Evolutionary conservation across 164 flowering plant genomes (phyloP), one percentile per base, ranked within the genome.

Genomic region (Berberis vulgaris): DNA sequence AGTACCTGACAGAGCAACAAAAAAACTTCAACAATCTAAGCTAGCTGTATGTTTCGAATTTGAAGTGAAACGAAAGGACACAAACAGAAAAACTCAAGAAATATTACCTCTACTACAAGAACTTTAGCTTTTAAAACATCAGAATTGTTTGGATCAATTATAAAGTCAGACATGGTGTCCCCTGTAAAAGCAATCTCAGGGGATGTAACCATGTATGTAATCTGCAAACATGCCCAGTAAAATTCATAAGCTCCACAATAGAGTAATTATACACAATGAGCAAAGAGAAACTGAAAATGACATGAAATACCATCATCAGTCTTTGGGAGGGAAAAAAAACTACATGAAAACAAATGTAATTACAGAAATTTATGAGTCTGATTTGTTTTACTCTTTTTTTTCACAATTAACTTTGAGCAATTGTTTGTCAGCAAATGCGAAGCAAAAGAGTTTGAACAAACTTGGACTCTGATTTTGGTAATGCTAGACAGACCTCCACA

Each of bases 101-200:
- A 47, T 46, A 50, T 41, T 68, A 89, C 99, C 97, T 94, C 99
- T 86, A 94, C 72, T 60, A 91, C 80, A 42, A 94, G 96, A 76
- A 94, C 76, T 76, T 71, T 86, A 60, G 98, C 89, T 45, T 57
- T 77, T 71, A 89, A 75, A 63, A 61, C 96, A 77, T 89, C 96
- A 63, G 43, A 6, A 55, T 88, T 89, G 59, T 72, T 54, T 2
- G 76, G 70, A 64, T 88, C 94, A 57, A 63, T 55, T 64, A 89
- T 84, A 63, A 91, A 94, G 73, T 94, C 99, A 1, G 96, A 77
- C 82, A 73, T 87, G 49, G 99, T 94, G 63, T 94, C 99, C 60
- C 99, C 99, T 0, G 99, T 91, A 77, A 94, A 94, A 69, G 99
- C 97, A 72, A 94, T 63, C 74, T 91, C 97, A 63, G 99, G 96